phyloP scores from a whole-genome alignment of 2,329 filamentous ascomycete species.

The Endothia cerciana region DNA sequence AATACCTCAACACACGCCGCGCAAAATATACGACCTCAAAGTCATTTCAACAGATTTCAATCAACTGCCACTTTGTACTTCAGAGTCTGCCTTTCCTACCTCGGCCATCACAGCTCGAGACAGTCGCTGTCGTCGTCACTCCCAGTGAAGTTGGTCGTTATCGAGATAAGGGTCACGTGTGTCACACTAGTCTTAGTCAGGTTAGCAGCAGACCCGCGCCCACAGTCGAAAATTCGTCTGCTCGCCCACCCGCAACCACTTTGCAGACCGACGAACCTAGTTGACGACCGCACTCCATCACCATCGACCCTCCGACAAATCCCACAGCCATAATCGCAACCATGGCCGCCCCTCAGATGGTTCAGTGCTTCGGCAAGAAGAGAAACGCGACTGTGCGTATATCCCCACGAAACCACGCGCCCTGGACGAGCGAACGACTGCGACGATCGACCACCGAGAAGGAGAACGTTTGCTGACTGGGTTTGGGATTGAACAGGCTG shows the following conservation, averaged over 20 bases:
- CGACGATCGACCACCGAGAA: constrained; percentile 16
- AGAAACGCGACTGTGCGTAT: constrained; percentile 72
- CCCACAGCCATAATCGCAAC: constrained; percentile 45
- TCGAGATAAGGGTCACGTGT: constrained; percentile 29
- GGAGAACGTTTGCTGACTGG: constrained; percentile 25
- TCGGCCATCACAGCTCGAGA: not conserved
- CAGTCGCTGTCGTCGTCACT: not conserved
- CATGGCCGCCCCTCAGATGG: constrained; percentile 80
- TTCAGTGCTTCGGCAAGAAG: constrained; percentile 99
- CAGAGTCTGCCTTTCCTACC: not conserved
- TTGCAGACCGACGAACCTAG: constrained; percentile 10
- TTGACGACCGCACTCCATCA: constrained; percentile 22
- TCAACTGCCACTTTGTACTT: not conserved
- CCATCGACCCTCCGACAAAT: constrained; percentile 23
- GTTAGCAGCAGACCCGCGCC: constrained; percentile 11
- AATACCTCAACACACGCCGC: not conserved
- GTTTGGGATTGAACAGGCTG: constrained; percentile 24
- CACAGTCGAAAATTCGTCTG: constrained; percentile 30
- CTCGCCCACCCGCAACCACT: constrained; percentile 13
- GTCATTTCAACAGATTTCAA: not conserved
- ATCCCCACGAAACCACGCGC: constrained; percentile 11
- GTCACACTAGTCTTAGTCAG: not conserved
- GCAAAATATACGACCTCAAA: not conserved
- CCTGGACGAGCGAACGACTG: constrained; percentile 14
- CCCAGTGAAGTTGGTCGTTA: constrained; percentile 10